Conservation (phyloP, 2,329 filamentous ascomycete species). For the Hortaea sp. region DNA sequence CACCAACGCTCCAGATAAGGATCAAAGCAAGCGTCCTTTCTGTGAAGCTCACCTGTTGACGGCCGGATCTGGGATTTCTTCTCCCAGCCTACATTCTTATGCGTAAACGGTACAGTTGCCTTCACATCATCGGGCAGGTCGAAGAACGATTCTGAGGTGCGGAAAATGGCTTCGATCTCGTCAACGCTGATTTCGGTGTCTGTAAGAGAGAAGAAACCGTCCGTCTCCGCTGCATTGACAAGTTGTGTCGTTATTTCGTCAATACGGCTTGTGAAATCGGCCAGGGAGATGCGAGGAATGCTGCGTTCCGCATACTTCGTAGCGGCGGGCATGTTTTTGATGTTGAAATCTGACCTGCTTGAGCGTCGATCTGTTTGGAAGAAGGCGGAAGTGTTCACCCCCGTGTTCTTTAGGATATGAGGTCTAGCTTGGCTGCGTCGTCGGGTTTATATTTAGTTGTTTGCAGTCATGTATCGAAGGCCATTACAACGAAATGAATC, state of each 20-base stretch:
- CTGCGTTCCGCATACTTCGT: slow-evolving; percentile 32
- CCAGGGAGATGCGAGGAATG: slow-evolving; percentile 46
- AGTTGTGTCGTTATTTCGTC: slow-evolving; percentile 45
- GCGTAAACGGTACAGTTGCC: slow-evolving; percentile 44
- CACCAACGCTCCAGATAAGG: no score
- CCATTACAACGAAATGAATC: no score
- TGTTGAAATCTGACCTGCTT: no score
- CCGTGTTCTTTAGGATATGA: no score
- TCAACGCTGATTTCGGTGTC: slow-evolving; percentile 44
- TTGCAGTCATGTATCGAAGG: no score
- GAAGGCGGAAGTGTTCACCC: no score
- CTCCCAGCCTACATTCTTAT: slow-evolving; percentile 52
- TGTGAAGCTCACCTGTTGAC: slow-evolving; percentile 31
- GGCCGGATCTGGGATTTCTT: slow-evolving; percentile 49
- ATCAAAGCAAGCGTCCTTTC: no score
- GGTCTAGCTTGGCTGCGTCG: no score
- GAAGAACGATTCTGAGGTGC: slow-evolving; percentile 45
- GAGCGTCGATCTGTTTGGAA: no score
- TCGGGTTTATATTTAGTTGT: no score
- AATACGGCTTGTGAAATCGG: slow-evolving; percentile 43
- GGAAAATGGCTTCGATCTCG: slow-evolving; percentile 45
- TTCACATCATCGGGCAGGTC: slow-evolving; percentile 42
- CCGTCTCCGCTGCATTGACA: slow-evolving; percentile 45
- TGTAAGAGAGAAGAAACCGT: slow-evolving; percentile 50
- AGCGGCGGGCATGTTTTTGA: background rate